Percentiles rank a stretch among this genome's conserved stretches.
Evolutionary conservation across 176 grass and related monocot species (phyloP).

Genomic region (Chloris gayana): DNA sequence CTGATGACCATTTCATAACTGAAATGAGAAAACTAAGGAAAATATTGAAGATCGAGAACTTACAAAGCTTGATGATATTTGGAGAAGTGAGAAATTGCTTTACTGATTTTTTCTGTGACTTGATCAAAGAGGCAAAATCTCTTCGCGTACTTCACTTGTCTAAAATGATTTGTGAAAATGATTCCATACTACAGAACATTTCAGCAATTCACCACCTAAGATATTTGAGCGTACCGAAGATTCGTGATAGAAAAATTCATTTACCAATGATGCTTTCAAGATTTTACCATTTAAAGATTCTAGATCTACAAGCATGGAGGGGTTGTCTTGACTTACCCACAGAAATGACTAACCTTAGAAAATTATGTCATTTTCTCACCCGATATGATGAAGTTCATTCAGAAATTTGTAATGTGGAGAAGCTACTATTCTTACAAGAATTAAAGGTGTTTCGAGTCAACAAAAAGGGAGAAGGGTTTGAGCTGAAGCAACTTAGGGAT

Average conservation of each 20-base stretch:
- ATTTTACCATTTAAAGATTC: background rate
- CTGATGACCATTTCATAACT: background rate
- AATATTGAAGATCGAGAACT: conserved; percentile 7
- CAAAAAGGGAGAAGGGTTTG: background rate
- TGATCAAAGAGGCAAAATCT: too few relatives aligned
- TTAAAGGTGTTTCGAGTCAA: background rate
- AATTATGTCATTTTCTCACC: background rate
- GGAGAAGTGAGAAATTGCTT: too few relatives aligned
- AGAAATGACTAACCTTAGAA: background rate
- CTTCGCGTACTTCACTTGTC: background rate
- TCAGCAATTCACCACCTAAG: too few relatives aligned
- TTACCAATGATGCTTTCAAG: background rate
- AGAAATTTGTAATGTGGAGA: background rate
- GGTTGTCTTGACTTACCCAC: background rate
- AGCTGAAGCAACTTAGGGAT: background rate
- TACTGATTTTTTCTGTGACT: too few relatives aligned
- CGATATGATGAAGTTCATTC: background rate
- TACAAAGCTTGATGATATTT: background rate
- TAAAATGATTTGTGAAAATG: too few relatives aligned
- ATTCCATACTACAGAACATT: too few relatives aligned
- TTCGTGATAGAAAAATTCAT: accelerated
- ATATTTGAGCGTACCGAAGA: background rate
- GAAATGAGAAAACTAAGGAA: background rate
- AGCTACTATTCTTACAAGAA: background rate
- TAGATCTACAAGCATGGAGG: background rate